Base-by-base conservation (phyloP, 257 asterid species). In the Lithospermum erythrorhizon region DNA sequence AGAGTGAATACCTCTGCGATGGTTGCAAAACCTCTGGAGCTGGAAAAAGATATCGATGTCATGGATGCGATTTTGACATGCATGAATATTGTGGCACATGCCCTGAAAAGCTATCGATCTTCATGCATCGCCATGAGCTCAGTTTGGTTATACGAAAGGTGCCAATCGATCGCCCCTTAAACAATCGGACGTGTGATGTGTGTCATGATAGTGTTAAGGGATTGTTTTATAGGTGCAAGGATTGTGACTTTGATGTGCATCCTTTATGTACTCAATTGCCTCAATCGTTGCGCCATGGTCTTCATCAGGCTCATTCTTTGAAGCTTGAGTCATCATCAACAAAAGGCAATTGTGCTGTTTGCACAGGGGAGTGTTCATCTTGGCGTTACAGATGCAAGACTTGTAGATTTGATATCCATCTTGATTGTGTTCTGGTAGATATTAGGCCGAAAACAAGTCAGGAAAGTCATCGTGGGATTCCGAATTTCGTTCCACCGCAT, bases 61-160 rank as follows among this genome's bases (percentile, higher is more conserved):
- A 57, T 24, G 58, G 53, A 1, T 82, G 88, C 59, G 68, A 79
- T 35, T 82, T 82, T 61, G 73, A 79, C 72, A 0, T 79, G 54
- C 85, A 82, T 41, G 81, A 79, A 23, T 76, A 68, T 58, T 82
- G 83, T 25, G 76, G 66, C 16, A 82, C 78, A 22, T 82, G 88
- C 69, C 85, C 85, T 0, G 52, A 53, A 0, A 27, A 51, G 41
- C 78, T 74, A 56, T 13, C 78, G 59, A 37, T 71, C 32, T 69
- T 54, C 73, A 72, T 77, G 77, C 83, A 80, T 68, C 67, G 9
- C 13, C 86, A 80, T 35, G 19, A 55, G 17, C 59, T 55, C 6
- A 21, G n/a, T 22, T 21, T 55, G 25, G 14, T 55, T 5, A 55
- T 21, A 35, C 27, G 32, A 17, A 55, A 55, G n/a, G 29, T 18